Evolutionary conservation across 305 asterid species (phyloP).

Genomic region (Solanum hybrid): DNA sequence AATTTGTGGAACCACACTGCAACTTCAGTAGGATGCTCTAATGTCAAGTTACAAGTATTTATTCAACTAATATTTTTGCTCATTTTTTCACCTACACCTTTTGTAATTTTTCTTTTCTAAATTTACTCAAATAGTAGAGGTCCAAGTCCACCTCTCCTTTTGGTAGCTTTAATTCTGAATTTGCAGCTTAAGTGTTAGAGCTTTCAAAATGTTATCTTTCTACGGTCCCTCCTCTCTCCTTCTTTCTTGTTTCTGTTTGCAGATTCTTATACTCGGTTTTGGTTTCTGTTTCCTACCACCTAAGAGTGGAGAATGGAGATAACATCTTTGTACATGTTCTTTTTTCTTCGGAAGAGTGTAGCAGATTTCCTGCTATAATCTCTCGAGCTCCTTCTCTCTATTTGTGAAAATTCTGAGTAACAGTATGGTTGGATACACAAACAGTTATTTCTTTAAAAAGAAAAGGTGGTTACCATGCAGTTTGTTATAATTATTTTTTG

Average conservation of each 20-base stretch:
- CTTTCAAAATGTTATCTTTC: background rate
- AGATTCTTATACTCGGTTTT: background rate
- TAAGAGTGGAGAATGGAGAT: conserved; percentile 3
- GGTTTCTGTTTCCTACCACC: background rate
- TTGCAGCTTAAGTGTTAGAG: background rate
- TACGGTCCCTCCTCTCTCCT: background rate
- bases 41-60: conserved; percentile 1
- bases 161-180: background rate
- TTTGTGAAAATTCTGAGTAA: background rate
- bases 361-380: background rate
- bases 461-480: background rate
- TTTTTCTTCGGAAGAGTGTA: background rate
- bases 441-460: background rate
- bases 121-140: background rate
- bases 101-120: background rate
- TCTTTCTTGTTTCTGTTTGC: background rate
- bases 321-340: background rate
- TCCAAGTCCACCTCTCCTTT: background rate
- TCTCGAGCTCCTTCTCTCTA: background rate
- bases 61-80: background rate
- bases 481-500: background rate
- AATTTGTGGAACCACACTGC: conserved; percentile 14
- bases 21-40: background rate
- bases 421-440: background rate
- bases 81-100: background rate